Conservation (phyloP, 495 filamentous ascomycete genomes). For the Apiosordaria backusii region DNA sequence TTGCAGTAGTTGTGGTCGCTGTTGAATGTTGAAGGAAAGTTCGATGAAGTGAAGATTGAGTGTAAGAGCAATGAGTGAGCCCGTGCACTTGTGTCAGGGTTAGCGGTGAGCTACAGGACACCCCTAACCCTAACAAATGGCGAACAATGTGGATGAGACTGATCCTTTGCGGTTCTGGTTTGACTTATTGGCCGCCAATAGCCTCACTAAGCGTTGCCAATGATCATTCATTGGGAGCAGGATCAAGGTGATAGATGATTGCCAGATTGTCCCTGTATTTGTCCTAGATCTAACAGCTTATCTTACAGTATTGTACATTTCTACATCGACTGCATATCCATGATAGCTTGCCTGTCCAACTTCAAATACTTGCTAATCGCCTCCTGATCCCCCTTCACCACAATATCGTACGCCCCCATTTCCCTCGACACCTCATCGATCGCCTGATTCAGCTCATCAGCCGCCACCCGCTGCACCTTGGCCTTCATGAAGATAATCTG, state of each 20-base stretch:
- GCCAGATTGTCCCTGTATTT: too few relatives aligned
- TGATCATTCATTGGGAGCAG: too few relatives aligned
- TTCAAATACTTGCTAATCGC: conserved; percentile 26
- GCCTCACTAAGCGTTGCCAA: too few relatives aligned
- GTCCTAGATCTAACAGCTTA: too few relatives aligned
- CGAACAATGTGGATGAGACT: too few relatives aligned
- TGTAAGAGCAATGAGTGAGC: neutral
- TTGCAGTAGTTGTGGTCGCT: neutral
- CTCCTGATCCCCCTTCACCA: conserved; percentile 21
- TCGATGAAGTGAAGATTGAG: neutral
- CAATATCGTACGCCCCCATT: conserved; percentile 51
- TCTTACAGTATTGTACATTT: neutral
- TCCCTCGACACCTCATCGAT: conserved; percentile 48
- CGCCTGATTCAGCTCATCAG: conserved; percentile 37
- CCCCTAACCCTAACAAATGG: neutral
- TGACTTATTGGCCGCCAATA: too few relatives aligned
- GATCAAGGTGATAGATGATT: too few relatives aligned
- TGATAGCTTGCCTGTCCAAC: conserved; percentile 8
- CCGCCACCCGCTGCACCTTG: conserved; percentile 28
- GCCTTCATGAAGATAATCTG: conserved; percentile 43
- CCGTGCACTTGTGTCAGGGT: neutral
- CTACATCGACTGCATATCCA: neutral
- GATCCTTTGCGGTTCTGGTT: too few relatives aligned
- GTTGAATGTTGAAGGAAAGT: neutral
- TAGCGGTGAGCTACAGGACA: neutral